These are phyloP conservation scores for Helichrysum umbraculigerum DNA, from an alignment of 129 eudicot species.

Conservation along the genomic window DNA sequence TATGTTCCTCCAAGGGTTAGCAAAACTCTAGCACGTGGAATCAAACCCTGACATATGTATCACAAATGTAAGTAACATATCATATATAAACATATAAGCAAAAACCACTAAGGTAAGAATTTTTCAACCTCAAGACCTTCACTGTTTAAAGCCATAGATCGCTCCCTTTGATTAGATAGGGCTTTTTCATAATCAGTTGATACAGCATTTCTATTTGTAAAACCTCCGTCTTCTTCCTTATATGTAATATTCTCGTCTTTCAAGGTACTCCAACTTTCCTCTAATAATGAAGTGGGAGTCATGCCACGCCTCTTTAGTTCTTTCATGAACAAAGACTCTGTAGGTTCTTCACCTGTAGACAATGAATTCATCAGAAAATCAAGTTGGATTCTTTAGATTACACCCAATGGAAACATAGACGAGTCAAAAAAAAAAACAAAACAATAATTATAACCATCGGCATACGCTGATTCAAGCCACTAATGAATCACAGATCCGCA, in stretches of 20 bases:
- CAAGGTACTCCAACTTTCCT: constrained; percentile 55
- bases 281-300: constrained; percentile 83
- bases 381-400: background rate
- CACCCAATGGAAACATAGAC: background rate
- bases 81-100: constrained; percentile 1
- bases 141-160: constrained; percentile 84
- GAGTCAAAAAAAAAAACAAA: background rate
- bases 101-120: constrained; percentile 7
- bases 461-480: constrained; percentile 8
- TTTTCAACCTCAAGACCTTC: constrained; percentile 91
- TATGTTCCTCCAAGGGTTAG: constrained; percentile 85
- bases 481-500: background rate
- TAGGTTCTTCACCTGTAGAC: constrained; percentile 81
- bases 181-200: constrained; percentile 61
- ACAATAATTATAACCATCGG: background rate
- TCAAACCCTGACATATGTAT: constrained; percentile 61
- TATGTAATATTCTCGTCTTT: constrained; percentile 55
- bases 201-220: constrained; percentile 58
- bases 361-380: constrained; percentile 4
- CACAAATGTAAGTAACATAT: constrained; percentile 16
- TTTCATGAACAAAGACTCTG: constrained; percentile 95
- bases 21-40: constrained; percentile 91
- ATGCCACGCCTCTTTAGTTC: constrained; percentile 85
- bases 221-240: constrained; percentile 72
- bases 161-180: constrained; percentile 75